A percentile compares a stretch with the other conserved stretches of the same genome.
Evolutionary conservation across 805 yeast genomes (phyloP).

Genomic region (Metschnikowia koreensis): DNA sequence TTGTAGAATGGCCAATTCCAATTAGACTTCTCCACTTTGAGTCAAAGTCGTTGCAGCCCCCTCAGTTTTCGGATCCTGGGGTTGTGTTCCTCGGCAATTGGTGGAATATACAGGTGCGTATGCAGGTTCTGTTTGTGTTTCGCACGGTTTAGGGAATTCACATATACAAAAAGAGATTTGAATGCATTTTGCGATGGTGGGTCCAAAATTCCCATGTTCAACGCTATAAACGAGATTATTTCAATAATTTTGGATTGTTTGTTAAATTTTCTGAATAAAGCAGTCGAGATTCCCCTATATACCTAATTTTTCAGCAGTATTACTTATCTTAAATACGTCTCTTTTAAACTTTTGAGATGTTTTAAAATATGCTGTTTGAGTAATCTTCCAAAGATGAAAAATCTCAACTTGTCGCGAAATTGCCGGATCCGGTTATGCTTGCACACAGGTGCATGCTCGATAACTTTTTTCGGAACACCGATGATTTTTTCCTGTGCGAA

Average conservation of each 20-base stretch:
- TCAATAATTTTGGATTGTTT: too few relatives aligned
- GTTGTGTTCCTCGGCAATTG: neutral
- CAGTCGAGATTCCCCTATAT: too few relatives aligned
- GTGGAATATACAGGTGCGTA: neutral
- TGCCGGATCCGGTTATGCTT: too few relatives aligned
- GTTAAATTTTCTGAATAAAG: too few relatives aligned
- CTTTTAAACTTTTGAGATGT: too few relatives aligned
- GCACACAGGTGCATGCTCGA: neutral
- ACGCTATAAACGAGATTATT: neutral
- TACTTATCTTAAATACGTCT: too few relatives aligned
- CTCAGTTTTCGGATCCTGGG: neutral
- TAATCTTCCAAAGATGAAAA: too few relatives aligned
- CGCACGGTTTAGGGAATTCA: neutral
- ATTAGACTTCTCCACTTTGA: too few relatives aligned
- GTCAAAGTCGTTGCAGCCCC: neutral
- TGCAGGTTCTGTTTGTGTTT: neutral
- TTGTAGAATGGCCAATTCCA: too few relatives aligned
- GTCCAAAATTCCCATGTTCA: neutral
- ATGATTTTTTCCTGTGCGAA: neutral
- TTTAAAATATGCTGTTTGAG: too few relatives aligned
- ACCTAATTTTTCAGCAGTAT: too few relatives aligned
- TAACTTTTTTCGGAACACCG: neutral
- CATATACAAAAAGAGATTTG: neutral
- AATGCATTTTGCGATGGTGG: neutral
- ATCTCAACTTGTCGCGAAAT: too few relatives aligned